Evolutionary conservation across 352 stramenopile species (phyloP), one percentile per base, ranked within the genome.

Genomic region (Globisporangium nagaii): DNA sequence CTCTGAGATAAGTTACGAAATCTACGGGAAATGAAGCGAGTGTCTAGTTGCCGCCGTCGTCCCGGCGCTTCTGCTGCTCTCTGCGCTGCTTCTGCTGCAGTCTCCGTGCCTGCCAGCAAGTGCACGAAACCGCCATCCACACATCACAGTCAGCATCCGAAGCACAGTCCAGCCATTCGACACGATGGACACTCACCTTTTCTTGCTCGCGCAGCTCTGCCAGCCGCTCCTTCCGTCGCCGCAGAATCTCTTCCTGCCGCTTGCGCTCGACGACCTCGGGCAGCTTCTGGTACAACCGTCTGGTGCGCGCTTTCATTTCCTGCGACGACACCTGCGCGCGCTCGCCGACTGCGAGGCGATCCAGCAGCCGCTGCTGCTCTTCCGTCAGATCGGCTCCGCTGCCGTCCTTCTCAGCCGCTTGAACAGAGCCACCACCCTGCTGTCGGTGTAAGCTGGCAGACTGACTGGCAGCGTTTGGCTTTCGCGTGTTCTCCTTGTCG

Each of bases 201-300:
- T 90, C 81, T 39, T 89, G 69, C 25, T 90, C 68, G 12, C 78
- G 73, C 39, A 94, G 48, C 50, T 90, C 73, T 28, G 79, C 32
- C 13, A 90, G 69, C 20, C 79, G 79, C 51, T 90, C 53, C 39
- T 76, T 76, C 19, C 84, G 75, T n/a, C 74, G 60, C 22, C 66
- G 69, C 49, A 90, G 60, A 17, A 88, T 61, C 59, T 94, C 79
- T 36, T 92, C 76, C 49, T 92, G 77, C 8, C 78, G 73, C 54
- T 86, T 85, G 10, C 66, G 67, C 63, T 90, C 79, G 11, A 89
- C 56, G 34, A 92, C 77, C 60, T 92, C 84, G 0, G 79, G 84
- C 0, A 92, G 59, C 52, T 89, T 63, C 37, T 80, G 70, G 53
- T 90, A 92, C 30, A 87, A 48, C 12, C 80, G 73, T 7, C 57